Percentiles rank a stretch among this genome's conserved stretches.
These are phyloP conservation scores for Bipolaris cookei DNA, from an alignment of 2,329 filamentous ascomycete genomes.

Conservation along the genomic window DNA sequence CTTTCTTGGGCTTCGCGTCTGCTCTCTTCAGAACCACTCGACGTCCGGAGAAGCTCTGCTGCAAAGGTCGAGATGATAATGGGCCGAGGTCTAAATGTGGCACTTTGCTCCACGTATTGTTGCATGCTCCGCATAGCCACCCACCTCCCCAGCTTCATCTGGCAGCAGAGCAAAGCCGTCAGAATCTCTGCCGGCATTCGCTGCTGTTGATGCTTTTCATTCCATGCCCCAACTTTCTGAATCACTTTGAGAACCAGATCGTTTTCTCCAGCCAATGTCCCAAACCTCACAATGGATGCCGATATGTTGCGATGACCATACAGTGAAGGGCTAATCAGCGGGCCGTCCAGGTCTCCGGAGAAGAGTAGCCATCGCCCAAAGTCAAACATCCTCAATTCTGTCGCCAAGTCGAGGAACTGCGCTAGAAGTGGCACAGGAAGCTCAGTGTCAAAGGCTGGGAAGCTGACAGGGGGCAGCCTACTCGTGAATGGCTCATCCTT, in stretches of 20 bases:
- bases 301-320: constrained; percentile 58
- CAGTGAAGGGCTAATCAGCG: constrained; percentile 55
- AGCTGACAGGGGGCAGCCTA: constrained; percentile 48
- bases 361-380: constrained; percentile 62
- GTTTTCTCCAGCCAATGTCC: constrained; percentile 57
- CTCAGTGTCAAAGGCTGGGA: constrained; percentile 53
- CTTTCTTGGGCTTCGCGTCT: constrained; percentile 26
- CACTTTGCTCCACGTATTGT: constrained; percentile 32
- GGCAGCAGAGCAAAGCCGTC: constrained; percentile 51
- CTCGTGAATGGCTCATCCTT: constrained; percentile 36
- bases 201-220: constrained; percentile 27
- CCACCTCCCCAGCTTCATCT: constrained; percentile 52
- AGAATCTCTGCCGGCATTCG: constrained; percentile 46
- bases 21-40: constrained; percentile 18
- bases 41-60: constrained; percentile 38
- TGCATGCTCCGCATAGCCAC: constrained; percentile 50
- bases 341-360: constrained; percentile 60
- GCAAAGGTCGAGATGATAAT: constrained; percentile 41
- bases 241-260: constrained; percentile 44
- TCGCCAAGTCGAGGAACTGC: constrained; percentile 59
- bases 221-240: constrained; percentile 27
- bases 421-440: constrained; percentile 58
- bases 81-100: constrained; percentile 34
- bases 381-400: constrained; percentile 54
- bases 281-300: constrained; percentile 62